Evolutionary conservation across 306 rosid genomes (phyloP).

Genomic region (Alnus rubra): DNA sequence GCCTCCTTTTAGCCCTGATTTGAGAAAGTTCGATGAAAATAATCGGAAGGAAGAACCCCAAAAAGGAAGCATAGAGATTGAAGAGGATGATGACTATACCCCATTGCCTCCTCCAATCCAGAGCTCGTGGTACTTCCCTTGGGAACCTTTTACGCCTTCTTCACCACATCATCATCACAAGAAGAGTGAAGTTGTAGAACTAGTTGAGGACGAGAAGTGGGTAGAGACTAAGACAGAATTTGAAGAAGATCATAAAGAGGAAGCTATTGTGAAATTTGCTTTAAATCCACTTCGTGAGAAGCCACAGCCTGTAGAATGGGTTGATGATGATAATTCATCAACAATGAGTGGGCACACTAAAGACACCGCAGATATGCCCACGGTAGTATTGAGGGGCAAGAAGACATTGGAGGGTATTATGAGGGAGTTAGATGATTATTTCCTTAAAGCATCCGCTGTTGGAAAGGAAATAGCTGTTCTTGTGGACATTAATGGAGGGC

Average conservation of each 20-base stretch:
- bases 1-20: slow-evolving; percentile 60
- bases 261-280: slow-evolving; percentile 41
- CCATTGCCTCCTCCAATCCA: slow-evolving; percentile 28
- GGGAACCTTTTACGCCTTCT: slow-evolving; percentile 28
- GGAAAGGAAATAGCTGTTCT: slow-evolving; percentile 79
- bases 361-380: slow-evolving; percentile 36
- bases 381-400: slow-evolving; percentile 46
- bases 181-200: slow-evolving; percentile 42
- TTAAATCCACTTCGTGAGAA: slow-evolving; percentile 38
- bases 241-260: slow-evolving; percentile 61
- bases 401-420: slow-evolving; percentile 67
- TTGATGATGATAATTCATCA: slow-evolving; percentile 45
- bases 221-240: slow-evolving; percentile 73
- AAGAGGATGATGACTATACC: slow-evolving; percentile 25
- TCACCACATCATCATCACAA: slow-evolving; percentile 15
- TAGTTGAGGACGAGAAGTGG: slow-evolving; percentile 67
- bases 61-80: slow-evolving; percentile 45
- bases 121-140: slow-evolving; percentile 31
- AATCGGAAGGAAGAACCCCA: slow-evolving; percentile 20
- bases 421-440: slow-evolving; percentile 76
- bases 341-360: slow-evolving; percentile 38
- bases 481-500: slow-evolving; percentile 60
- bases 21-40: slow-evolving; percentile 29
- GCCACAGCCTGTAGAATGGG: slow-evolving; percentile 34
- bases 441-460: slow-evolving; percentile 78